These are phyloP conservation scores for Bjerkandera adusta DNA, from an alignment of 1,284 basidiomycete species.

Conservation along the genomic window DNA sequence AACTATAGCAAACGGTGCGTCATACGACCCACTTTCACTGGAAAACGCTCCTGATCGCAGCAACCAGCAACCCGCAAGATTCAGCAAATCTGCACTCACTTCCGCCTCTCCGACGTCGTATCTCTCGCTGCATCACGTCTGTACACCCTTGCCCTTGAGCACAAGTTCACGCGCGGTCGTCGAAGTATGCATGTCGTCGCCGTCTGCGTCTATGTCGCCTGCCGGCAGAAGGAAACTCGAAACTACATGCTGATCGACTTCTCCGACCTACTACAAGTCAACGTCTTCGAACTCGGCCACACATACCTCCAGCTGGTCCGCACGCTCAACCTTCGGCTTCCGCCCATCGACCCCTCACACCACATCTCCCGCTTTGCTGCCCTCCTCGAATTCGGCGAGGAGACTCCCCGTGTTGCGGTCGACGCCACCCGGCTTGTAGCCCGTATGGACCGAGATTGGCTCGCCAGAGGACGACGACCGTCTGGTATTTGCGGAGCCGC, in stretches of 20 bases:
- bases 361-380: constrained; percentile 97
- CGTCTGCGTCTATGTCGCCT: constrained; percentile 94
- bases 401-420: constrained; percentile 88
- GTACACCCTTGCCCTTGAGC: constrained; percentile 92
- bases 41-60: constrained; percentile 6
- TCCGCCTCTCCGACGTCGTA: constrained; percentile 80
- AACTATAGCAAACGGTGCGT: constrained; percentile 83
- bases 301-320: constrained; percentile 95
- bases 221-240: constrained; percentile 85
- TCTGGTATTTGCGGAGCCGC: constrained; percentile 98
- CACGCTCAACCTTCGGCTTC: constrained; percentile 84
- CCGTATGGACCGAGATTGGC: constrained; percentile 97
- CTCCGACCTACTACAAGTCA: constrained; percentile 90
- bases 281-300: constrained; percentile 96
- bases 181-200: constrained; percentile 93
- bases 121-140: constrained; percentile 82
- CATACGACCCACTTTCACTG: not conserved
- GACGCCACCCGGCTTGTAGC: constrained; percentile 94
- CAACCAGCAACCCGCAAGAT: constrained; percentile 78
- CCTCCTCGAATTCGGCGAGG: constrained; percentile 95
- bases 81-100: constrained; percentile 74
- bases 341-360: constrained; percentile 93
- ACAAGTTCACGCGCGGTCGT: constrained; percentile 92
- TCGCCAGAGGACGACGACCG: constrained; percentile 92
- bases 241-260: constrained; percentile 99